Evolutionary conservation across 805 yeast species (phyloP), one percentile per base, ranked within the genome.

Genomic region (Saccharomycopsis malanga): DNA sequence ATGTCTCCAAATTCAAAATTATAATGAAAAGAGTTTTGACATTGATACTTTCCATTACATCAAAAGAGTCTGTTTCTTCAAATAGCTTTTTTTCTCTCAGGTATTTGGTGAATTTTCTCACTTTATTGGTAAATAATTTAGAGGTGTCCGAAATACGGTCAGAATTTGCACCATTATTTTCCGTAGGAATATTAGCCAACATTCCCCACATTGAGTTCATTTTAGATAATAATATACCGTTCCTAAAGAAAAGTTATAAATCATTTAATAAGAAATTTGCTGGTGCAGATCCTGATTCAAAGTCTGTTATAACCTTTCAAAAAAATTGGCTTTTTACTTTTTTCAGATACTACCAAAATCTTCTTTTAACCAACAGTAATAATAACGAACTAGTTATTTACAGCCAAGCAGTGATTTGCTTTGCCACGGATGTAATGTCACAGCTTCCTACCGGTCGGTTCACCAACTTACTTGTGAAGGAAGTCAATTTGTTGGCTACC

Each of bases 381-480:
- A n/a, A n/a, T n/a, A n/a, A n/a, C n/a, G n/a, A n/a, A n/a, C n/a
- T n/a, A n/a, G n/a, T n/a, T n/a, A n/a, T n/a, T n/a, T 27, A 27
- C 12, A 9, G 10, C 10, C 30, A 7, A 27, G 10, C 30, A 27
- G 30, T 12, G 7, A 27, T 27, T 27, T 27, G 30, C 20, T 49
- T 70, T 24, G 38, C 69, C 5, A 44, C 60, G 2, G 44, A 54
- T 7, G 45, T 67, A 3, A 36, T 69, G 5, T 65, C 72, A 3
- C 68, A 65, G 42, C 52, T 68, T 7, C 72, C 73, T 1, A 63
- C 72, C 1, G 55, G 74, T 37, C 52, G 63, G 32, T 70, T 59
- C 41, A 45, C 61, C 4, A 61, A 61, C 49, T 52, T 63, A 1
- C 34, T 70, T 15, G 25, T 68, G 21, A 58, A 57, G 37, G 61